phyloP scores from a whole-genome alignment of 306 rosid species.

The Luffa aegyptiaca region DNA sequence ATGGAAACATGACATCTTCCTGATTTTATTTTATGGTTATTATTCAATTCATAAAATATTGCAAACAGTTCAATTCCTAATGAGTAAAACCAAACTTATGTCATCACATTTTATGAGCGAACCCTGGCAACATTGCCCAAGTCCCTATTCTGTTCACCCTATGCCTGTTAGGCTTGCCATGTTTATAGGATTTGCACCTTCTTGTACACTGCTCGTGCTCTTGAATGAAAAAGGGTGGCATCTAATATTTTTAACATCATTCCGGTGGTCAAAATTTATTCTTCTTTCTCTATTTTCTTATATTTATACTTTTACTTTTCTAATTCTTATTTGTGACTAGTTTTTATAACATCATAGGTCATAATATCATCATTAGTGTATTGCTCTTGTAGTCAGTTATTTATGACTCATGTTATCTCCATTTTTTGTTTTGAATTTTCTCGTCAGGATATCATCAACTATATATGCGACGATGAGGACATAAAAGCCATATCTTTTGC shows the following conservation, averaged over 20 bases:
- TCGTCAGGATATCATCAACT: slow-evolving; percentile 44
- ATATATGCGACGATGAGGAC: slow-evolving; percentile 58
- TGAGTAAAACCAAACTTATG: not conserved
- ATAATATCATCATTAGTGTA: not conserved
- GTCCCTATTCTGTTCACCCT: not conserved
- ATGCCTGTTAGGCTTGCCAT: not conserved
- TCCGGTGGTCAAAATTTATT: not conserved
- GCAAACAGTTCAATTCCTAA: not conserved
- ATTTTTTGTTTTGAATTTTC: slow-evolving; percentile 1
- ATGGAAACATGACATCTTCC: not conserved
- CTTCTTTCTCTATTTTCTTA: not conserved
- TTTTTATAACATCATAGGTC: not conserved
- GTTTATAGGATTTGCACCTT: not conserved
- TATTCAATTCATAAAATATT: not conserved
- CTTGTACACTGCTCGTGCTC: not conserved
- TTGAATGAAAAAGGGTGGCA: not conserved
- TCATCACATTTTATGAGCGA: not conserved
- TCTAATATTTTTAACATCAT: not conserved
- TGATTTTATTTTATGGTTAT: not conserved
- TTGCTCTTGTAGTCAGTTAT: not conserved
- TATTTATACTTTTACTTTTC: not conserved
- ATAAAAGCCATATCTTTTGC: slow-evolving; percentile 53
- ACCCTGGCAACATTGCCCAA: not conserved
- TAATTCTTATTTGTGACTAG: not conserved
- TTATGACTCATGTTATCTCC: slow-evolving; percentile 1